Evolutionary conservation across 1,139 yeast species (phyloP).

Genomic region (Pichia sp.): DNA sequence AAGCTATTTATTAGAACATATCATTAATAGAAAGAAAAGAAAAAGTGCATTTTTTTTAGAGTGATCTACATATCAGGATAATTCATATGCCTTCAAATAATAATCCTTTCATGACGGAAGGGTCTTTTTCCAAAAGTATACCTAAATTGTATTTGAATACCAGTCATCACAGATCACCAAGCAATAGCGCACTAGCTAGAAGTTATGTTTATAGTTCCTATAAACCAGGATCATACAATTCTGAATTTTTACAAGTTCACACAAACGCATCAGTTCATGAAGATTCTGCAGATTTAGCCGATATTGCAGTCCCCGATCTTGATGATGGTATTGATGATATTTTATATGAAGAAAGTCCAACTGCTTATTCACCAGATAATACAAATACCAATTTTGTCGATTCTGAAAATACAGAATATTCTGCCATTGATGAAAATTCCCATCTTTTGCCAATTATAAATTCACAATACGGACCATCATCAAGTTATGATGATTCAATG

Average conservation of each 20-base stretch:
- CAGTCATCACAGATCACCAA: slow-evolving; percentile 17
- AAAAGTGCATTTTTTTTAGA: too few relatives aligned
- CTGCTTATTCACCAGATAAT: background rate
- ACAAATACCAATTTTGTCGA: background rate
- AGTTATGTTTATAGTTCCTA: slow-evolving; percentile 28
- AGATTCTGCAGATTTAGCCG: slow-evolving; percentile 58
- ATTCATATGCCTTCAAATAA: background rate
- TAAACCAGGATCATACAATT: slow-evolving; percentile 18
- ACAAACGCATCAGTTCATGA: slow-evolving; percentile 51
- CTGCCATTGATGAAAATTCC: background rate
- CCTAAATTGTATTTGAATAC: too few relatives aligned
- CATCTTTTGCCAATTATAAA: background rate
- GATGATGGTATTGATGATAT: slow-evolving; percentile 15
- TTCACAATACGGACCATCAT: background rate
- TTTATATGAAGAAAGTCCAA: background rate
- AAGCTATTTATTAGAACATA: too few relatives aligned
- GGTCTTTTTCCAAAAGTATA: background rate
- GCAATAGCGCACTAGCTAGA: slow-evolving; percentile 22
- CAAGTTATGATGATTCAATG: slow-evolving; percentile 1
- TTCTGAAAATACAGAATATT: background rate
- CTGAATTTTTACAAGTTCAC: slow-evolving; percentile 30
- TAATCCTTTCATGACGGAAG: background rate
- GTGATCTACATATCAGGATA: too few relatives aligned
- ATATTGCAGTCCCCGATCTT: slow-evolving; percentile 47
- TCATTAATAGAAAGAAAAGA: too few relatives aligned